phyloP scores from a whole-genome alignment of 352 stramenopile species.

The Lagenidium sp. region DNA sequence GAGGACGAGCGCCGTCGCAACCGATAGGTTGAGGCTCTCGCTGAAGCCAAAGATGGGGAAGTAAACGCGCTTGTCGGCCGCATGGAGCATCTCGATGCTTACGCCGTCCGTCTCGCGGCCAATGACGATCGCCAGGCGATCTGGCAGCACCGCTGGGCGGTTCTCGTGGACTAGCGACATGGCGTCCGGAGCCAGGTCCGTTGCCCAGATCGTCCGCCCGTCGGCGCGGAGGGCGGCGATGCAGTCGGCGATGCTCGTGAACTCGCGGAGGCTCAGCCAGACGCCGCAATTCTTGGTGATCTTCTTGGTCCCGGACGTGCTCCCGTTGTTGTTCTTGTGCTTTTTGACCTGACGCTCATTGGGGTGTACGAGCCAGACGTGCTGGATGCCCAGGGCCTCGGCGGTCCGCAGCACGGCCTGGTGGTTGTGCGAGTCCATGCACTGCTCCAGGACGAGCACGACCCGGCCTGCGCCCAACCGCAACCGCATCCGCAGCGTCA shows the following conservation, averaged over 20 bases:
- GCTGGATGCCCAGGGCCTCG: slow-evolving; percentile 90
- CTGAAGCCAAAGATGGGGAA: slow-evolving; percentile 91
- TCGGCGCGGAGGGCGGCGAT: slow-evolving; percentile 51
- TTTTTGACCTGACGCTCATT: slow-evolving; percentile 62
- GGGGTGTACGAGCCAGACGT: slow-evolving; percentile 78
- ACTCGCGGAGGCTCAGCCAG: slow-evolving; percentile 86
- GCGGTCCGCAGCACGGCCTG: slow-evolving; percentile 88
- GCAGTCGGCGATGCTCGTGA: slow-evolving; percentile 74
- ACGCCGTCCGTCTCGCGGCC: slow-evolving; percentile 90
- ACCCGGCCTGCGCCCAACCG: slow-evolving; percentile 23
- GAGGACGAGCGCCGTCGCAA: slow-evolving; percentile 89
- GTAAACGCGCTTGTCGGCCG: slow-evolving; percentile 87
- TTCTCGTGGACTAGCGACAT: slow-evolving; percentile 23
- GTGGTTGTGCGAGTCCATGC: slow-evolving; percentile 82
- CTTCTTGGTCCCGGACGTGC: slow-evolving; percentile 30
- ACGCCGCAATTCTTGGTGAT: slow-evolving; percentile 70
- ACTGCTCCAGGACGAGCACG: slow-evolving; percentile 72
- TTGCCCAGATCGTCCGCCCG: slow-evolving; percentile 85
- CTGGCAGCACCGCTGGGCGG: slow-evolving; percentile 58
- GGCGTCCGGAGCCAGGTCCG: slow-evolving; percentile 78
- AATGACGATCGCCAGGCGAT: slow-evolving; percentile 89
- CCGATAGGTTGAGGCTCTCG: slow-evolving; percentile 91
- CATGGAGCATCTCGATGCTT: slow-evolving; percentile 80
- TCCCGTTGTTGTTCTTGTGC: slow-evolving; percentile 43
- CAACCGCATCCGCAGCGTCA: no score